phyloP scores from a whole-genome alignment of 106 monocot genomes.

The Hemerocallis citrina region DNA sequence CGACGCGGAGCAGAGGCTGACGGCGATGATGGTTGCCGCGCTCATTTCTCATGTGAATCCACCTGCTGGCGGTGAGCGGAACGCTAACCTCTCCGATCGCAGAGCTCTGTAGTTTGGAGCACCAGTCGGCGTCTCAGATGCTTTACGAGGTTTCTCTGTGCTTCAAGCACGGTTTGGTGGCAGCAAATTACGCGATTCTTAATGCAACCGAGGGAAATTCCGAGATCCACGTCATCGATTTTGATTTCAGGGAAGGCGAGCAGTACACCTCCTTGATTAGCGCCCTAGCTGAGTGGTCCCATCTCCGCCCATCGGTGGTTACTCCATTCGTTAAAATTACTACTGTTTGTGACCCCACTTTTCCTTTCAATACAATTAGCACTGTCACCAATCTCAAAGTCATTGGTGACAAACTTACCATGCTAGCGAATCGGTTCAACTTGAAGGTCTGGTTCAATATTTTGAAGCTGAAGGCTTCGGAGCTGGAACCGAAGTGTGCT shows the following conservation, averaged over 20 bases:
- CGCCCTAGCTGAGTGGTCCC: slow-evolving; percentile 23
- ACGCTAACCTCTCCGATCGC: neutral
- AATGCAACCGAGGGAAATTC: slow-evolving; percentile 20
- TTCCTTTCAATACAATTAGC: neutral
- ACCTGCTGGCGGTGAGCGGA: slow-evolving; percentile 1
- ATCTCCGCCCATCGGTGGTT: neutral
- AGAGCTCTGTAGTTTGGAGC: slow-evolving; percentile 40
- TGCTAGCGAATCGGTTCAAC: slow-evolving; percentile 12
- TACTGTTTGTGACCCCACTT: slow-evolving; percentile 14
- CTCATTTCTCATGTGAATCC: slow-evolving; percentile 26
- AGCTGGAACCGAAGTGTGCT: slow-evolving; percentile 21
- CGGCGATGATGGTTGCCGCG: slow-evolving; percentile 42
- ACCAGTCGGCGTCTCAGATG: slow-evolving; percentile 27
- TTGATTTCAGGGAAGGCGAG: slow-evolving; percentile 44
- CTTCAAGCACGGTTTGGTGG: slow-evolving; percentile 45
- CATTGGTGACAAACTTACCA: slow-evolving; percentile 18
- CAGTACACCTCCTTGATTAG: slow-evolving; percentile 39
- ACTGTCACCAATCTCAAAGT: neutral
- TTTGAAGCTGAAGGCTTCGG: slow-evolving; percentile 8
- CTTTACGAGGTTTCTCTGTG: slow-evolving; percentile 49
- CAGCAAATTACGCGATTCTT: slow-evolving; percentile 62
- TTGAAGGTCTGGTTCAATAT: slow-evolving; percentile 22
- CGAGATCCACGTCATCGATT: slow-evolving; percentile 60
- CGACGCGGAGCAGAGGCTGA: slow-evolving; percentile 64
- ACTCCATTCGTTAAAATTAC: slow-evolving; percentile 14